Evolutionary conservation across 768 basidiomycete species (phyloP).

Genomic region (Termitomyces sp.): DNA sequence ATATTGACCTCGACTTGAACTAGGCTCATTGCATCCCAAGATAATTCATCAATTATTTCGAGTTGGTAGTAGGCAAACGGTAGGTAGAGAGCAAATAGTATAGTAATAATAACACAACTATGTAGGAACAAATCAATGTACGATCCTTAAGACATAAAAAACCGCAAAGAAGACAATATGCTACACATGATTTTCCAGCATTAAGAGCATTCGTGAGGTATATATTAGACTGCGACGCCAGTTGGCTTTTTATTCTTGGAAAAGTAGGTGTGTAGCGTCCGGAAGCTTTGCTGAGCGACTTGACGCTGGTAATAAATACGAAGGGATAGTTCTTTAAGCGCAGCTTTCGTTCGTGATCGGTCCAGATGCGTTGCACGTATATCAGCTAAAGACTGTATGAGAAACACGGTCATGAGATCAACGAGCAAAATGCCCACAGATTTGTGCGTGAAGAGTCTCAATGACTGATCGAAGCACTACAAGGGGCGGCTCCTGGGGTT

Average conservation of each 20-base stretch:
- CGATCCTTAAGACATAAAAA: neutral
- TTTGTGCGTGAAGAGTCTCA: conserved; percentile 50
- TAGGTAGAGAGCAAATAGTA: neutral
- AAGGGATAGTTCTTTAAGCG: conserved; percentile 58
- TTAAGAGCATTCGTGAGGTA: neutral
- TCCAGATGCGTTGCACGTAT: conserved; percentile 72
- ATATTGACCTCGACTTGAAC: conserved; percentile 46
- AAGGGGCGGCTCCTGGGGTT: conserved; percentile 35
- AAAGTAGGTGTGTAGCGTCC: conserved; percentile 14
- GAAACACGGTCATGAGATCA: neutral
- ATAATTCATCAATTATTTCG: neutral
- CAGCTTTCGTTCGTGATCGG: conserved; percentile 67
- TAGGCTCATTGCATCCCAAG: conserved; percentile 7
- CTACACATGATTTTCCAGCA: neutral
- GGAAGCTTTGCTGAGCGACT: conserved; percentile 13
- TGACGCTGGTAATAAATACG: conserved; percentile 58
- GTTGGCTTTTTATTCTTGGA: conserved; percentile 9
- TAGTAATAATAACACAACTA: neutral
- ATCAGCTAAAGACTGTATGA: conserved; percentile 42
- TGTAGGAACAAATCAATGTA: neutral
- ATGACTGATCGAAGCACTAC: conserved; percentile 43
- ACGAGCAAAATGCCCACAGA: conserved; percentile 38
- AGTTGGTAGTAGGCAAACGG: neutral
- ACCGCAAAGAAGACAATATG: neutral
- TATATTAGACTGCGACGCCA: neutral